Conservation (phyloP, 139 green algal genomes). For the Closterium sp. region DNA sequence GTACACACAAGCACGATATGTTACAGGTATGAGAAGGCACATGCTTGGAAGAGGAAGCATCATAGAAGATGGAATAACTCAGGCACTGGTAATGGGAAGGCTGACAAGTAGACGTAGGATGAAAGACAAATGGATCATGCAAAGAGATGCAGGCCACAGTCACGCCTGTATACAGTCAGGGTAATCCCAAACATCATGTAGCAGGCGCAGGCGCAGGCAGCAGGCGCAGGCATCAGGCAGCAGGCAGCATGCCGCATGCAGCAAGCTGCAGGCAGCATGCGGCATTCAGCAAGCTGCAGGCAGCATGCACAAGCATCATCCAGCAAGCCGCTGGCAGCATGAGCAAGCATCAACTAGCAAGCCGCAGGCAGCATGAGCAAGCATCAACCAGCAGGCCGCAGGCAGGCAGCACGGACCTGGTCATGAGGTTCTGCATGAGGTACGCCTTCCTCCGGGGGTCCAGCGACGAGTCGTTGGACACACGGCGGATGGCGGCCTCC, state of each 20-base stretch:
- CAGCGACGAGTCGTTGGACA: slow-evolving; percentile 79
- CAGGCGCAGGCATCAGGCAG: too few relatives aligned
- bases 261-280: too few relatives aligned
- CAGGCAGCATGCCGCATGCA: too few relatives aligned
- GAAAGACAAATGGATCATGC: too few relatives aligned
- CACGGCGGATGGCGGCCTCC: slow-evolving; percentile 84
- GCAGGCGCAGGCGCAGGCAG: too few relatives aligned
- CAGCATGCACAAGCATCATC: neutral
- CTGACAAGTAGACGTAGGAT: too few relatives aligned
- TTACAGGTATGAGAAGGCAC: neutral
- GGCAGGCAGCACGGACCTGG: slow-evolving; percentile 30
- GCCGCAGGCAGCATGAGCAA: neutral
- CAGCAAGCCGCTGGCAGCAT: neutral
- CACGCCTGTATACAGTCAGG: too few relatives aligned
- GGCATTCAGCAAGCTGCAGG: neutral
- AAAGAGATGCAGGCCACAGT: too few relatives aligned
- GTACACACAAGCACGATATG: neutral
- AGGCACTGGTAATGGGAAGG: too few relatives aligned
- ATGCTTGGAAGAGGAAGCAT: too few relatives aligned
- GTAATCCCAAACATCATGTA: too few relatives aligned
- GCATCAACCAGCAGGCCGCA: neutral
- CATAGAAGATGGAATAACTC: too few relatives aligned
- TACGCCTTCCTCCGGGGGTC: slow-evolving; percentile 92
- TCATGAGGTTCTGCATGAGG: slow-evolving; percentile 97
- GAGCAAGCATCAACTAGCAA: neutral